Evolutionary conservation across 2,329 filamentous ascomycete genomes (phyloP).

Genomic region (Xylariaceae sp.): DNA sequence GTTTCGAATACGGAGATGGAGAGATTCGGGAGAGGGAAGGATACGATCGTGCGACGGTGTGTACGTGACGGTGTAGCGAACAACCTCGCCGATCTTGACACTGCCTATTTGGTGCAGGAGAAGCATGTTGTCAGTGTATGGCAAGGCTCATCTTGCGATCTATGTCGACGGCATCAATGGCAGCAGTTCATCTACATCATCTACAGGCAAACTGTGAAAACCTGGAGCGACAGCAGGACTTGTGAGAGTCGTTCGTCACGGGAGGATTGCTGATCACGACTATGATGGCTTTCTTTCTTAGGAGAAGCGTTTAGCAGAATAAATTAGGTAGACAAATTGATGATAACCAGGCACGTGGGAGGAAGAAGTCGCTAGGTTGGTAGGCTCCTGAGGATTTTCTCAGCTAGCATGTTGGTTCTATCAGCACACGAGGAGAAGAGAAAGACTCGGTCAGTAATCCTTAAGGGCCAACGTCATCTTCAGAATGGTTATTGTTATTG

Average conservation of each 20-base stretch:
- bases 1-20: slow-evolving; percentile 87
- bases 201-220: background rate
- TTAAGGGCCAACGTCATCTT: background rate
- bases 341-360: background rate
- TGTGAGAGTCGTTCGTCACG: background rate
- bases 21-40: slow-evolving; percentile 72
- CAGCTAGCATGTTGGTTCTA: background rate
- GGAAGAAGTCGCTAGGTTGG: background rate
- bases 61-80: slow-evolving; percentile 89
- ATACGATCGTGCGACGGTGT: slow-evolving; percentile 85
- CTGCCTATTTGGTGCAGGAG: slow-evolving; percentile 85
- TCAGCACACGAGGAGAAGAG: background rate
- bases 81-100: slow-evolving; percentile 90
- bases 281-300: too few species aligned
- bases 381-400: background rate
- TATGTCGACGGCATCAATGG: background rate
- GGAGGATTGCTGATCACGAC: background rate
- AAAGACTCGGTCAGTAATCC: background rate
- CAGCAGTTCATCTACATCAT: slow-evolving; percentile 1
- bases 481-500: background rate
- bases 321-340: background rate
- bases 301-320: too few species aligned
- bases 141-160: slow-evolving; percentile 11
- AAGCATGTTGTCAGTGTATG: slow-evolving; percentile 57
- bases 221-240: background rate